phyloP scores from a whole-genome alignment of 208 protist species.

The Leishmania arabica region DNA sequence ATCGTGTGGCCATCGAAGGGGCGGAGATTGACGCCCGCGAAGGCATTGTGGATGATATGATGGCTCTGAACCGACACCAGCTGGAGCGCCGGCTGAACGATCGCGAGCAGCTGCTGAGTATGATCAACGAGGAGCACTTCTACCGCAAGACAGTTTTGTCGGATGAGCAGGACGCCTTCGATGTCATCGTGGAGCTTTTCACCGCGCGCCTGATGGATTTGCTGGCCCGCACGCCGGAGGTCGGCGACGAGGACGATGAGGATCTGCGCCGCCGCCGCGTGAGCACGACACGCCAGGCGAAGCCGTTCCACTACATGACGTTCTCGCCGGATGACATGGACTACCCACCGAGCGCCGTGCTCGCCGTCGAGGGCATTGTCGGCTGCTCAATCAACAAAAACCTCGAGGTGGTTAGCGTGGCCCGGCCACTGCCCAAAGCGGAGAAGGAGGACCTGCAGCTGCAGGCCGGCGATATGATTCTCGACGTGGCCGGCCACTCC shows the following conservation, averaged over 20 bases:
- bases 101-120: constrained; percentile 42
- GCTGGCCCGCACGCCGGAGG: constrained; percentile 29
- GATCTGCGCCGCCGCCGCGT: constrained; percentile 50
- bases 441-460: constrained; percentile 76
- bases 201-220: constrained; percentile 49
- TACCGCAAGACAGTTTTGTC: constrained; percentile 58
- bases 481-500: constrained; percentile 80
- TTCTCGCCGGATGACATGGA: constrained; percentile 88
- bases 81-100: constrained; percentile 65
- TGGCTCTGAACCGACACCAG: constrained; percentile 53
- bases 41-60: constrained; percentile 51
- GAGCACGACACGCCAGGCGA: constrained; percentile 54
- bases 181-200: constrained; percentile 67
- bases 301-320: constrained; percentile 90
- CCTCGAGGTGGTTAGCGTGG: constrained; percentile 82
- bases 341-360: constrained; percentile 66
- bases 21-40: constrained; percentile 54
- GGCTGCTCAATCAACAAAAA: constrained; percentile 90
- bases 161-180: constrained; percentile 78
- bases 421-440: constrained; percentile 64
- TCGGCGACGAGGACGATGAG: constrained; percentile 29
- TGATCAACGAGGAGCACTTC: constrained; percentile 69
- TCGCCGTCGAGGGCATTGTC: constrained; percentile 82
- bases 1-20: constrained; percentile 50
- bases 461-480: constrained; percentile 89